Conservation (phyloP, 805 yeast genomes). For the Starmera quercuum region DNA sequence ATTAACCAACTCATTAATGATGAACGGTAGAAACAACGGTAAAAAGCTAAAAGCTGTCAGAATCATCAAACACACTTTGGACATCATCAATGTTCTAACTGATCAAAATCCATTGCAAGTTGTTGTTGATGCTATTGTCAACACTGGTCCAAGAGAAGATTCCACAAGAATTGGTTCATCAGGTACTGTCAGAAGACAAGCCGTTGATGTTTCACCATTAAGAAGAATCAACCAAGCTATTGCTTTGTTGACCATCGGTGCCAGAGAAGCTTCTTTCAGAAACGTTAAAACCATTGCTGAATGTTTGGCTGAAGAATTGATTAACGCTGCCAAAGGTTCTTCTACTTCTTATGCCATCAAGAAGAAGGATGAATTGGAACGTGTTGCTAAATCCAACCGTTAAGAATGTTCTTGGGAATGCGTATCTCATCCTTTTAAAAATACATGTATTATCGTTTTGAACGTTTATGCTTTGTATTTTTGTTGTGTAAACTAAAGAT, state of each 20-base stretch:
- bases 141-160: slow-evolving; percentile 99
- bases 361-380: slow-evolving; percentile 99
- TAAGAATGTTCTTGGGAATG: slow-evolving; percentile 40
- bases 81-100: slow-evolving; percentile 93
- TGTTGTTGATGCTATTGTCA: slow-evolving; percentile 97
- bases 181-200: slow-evolving; percentile 99
- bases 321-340: slow-evolving; percentile 99
- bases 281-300: slow-evolving; percentile 99
- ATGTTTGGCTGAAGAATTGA: slow-evolving; percentile 99
- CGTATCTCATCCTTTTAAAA: slow-evolving; percentile 12
- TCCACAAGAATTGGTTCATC: slow-evolving; percentile 99
- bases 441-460: slow-evolving; percentile 12
- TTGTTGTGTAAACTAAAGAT: not conserved
- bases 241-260: slow-evolving; percentile 97
- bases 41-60: slow-evolving; percentile 99
- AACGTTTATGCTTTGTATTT: no score
- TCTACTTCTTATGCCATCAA: slow-evolving; percentile 99
- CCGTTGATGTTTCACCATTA: slow-evolving; percentile 99
- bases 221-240: slow-evolving; percentile 99
- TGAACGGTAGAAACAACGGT: slow-evolving; percentile 99
- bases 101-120: slow-evolving; percentile 99
- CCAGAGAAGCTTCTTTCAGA: slow-evolving; percentile 99
- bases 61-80: slow-evolving; percentile 98
- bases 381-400: slow-evolving; percentile 99
- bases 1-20: slow-evolving; percentile 98